phyloP scores from a whole-genome alignment of 2,329 filamentous ascomycete species.

The Beauveria bassiana region DNA sequence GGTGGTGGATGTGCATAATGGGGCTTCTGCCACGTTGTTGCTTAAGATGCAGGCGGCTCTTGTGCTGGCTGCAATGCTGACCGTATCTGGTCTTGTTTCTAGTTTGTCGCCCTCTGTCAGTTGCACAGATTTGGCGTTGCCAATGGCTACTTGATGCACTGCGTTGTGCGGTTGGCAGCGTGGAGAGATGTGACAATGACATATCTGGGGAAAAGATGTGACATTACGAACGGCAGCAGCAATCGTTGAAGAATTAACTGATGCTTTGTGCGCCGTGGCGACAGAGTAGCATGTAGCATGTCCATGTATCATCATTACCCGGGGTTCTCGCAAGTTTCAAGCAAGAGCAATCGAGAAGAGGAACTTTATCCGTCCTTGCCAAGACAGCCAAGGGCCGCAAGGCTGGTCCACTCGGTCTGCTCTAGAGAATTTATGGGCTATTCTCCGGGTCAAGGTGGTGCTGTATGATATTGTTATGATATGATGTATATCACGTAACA shows the following conservation, averaged over 20 bases:
- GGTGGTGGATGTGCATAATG: background rate
- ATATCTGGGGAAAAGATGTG: too few relatives aligned
- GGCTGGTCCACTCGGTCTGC: background rate
- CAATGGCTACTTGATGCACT: background rate
- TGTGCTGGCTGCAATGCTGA: too few relatives aligned
- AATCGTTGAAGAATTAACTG: too few relatives aligned
- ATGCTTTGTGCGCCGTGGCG: too few relatives aligned
- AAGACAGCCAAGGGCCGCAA: background rate
- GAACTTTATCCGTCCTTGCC: background rate
- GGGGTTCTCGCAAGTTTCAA: background rate
- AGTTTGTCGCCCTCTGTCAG: too few relatives aligned
- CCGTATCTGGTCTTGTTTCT: too few relatives aligned
- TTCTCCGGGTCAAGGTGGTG: background rate
- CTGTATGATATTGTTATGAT: background rate
- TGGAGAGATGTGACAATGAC: too few relatives aligned
- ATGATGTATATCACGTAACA: background rate
- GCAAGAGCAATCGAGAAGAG: background rate
- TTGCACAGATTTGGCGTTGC: too few relatives aligned
- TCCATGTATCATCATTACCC: too few relatives aligned
- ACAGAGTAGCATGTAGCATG: too few relatives aligned
- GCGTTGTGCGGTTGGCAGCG: too few relatives aligned
- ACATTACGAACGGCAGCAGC: too few relatives aligned
- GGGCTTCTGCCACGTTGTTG: constrained; percentile 2
- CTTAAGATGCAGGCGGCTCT: background rate
- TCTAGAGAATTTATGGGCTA: background rate